Evolutionary conservation across 73 alveolate genomes (phyloP), one percentile per base, ranked within the genome.

Genomic region (Paramecium caudatum): DNA sequence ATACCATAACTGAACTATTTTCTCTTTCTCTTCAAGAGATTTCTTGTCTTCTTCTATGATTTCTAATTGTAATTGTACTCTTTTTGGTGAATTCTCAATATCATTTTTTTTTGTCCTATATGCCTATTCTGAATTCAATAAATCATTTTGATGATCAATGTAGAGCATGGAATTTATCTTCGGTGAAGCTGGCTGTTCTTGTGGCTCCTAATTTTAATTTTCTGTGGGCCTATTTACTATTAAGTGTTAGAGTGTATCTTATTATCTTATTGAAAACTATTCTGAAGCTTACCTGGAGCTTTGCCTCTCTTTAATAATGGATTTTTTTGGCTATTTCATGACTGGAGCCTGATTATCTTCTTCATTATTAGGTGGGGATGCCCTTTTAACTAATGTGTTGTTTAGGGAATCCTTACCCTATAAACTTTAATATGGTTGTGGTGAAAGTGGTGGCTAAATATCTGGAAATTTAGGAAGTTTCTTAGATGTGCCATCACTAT

Each of bases 401-500:
- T 55, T 55, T 3, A 55, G 30, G 3, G 80, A 55, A 21, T 23
- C 23, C 12, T 23, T 55, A 27, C 30, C 2, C 7, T 19, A 23
- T 55, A 27, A 23, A 55, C 23, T 27, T 16, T 12, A 55, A 10
- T 55, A 27, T 27, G 80, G 46, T 27, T 55, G 30, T 10, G 80
- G 80, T 21, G 80, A 55, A 55, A 43, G 80, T 0, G 19, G 46
- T 23, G 2, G 0, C 21, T 0, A 27, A 27, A 27, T 55, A 21
- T 55, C 30, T 19, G 23, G 8, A 0, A 9, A 27, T 2, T 55
- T 55, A 1, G 80, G 30, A 5, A 55, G 23, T 27, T 55, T 55
- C 13, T 27, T 55, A 12, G 80, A 43, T 4, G 80, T 37, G 30
- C 30, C 80, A 55, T 55, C 80, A 55, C 80, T 55, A 27, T 55